Evolutionary conservation across 768 basidiomycete species (phyloP).

Genomic region (Suillus weaverae): DNA sequence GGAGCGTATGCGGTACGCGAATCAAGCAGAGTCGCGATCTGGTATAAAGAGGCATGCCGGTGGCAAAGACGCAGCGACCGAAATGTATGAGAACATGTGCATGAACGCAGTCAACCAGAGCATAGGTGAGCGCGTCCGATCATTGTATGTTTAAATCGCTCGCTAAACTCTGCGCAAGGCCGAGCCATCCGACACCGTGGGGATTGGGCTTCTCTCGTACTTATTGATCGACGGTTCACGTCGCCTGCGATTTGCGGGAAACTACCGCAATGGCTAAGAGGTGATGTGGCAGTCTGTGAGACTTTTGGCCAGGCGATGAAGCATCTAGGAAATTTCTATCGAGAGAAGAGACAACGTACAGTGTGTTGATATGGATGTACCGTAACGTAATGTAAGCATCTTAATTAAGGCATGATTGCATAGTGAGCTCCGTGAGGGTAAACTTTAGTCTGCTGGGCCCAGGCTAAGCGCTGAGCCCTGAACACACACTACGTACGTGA

Average conservation of each 20-base stretch:
- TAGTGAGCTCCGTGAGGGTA: background rate
- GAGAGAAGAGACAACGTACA: slow-evolving; percentile 44
- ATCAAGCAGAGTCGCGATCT: slow-evolving; percentile 50
- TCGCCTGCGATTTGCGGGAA: slow-evolving; percentile 68
- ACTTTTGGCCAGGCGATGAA: slow-evolving; percentile 73
- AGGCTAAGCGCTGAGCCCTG: background rate
- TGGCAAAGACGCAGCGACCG: slow-evolving; percentile 67
- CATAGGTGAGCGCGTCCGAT: slow-evolving; percentile 61
- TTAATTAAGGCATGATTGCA: background rate
- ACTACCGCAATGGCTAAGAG: slow-evolving; percentile 89
- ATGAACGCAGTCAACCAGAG: slow-evolving; percentile 97
- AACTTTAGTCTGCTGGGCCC: background rate
- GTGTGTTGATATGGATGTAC: background rate
- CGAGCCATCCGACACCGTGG: slow-evolving; percentile 88
- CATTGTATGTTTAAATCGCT: background rate
- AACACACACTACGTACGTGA: background rate
- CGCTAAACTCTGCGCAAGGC: slow-evolving; percentile 44
- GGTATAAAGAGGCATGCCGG: slow-evolving; percentile 36
- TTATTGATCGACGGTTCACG: slow-evolving; percentile 83
- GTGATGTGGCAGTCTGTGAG: slow-evolving; percentile 54
- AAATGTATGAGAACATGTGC: slow-evolving; percentile 89
- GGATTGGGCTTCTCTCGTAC: slow-evolving; percentile 90
- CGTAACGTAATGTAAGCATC: too few species aligned
- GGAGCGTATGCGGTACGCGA: slow-evolving; percentile 90
- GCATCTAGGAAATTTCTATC: slow-evolving; percentile 68